These are phyloP conservation scores for Plasmodium ovale DNA, from an alignment of 169 alveolate species.

Conservation along the genomic window DNA sequence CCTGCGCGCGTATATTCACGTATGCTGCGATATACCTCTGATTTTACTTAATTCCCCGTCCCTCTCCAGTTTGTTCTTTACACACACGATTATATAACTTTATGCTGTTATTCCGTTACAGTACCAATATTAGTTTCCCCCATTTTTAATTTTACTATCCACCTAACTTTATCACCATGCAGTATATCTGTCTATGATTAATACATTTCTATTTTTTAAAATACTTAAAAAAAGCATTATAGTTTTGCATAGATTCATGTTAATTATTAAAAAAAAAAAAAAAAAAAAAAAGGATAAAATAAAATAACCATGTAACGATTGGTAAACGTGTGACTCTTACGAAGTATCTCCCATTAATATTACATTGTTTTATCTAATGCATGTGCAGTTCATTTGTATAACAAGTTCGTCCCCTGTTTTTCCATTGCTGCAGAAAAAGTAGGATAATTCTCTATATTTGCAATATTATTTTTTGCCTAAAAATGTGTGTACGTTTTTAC, in stretches of 20 bases:
- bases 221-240: not conserved
- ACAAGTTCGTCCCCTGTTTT: too few species aligned
- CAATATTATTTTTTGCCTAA: too few species aligned
- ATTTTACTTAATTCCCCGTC: constrained; percentile 20
- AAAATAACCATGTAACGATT: not conserved
- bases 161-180: not conserved
- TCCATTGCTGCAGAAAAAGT: too few species aligned
- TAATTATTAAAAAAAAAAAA: not conserved
- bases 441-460: too few species aligned
- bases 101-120: not conserved
- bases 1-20: not conserved
- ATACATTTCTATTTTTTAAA: constrained; percentile 8
- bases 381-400: too few species aligned
- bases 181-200: constrained; percentile 16
- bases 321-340: too few species aligned
- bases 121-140: not conserved
- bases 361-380: too few species aligned
- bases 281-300: not conserved
- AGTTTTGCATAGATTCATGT: constrained; percentile 9
- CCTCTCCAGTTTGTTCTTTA: constrained; percentile 12
- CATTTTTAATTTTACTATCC: constrained; percentile 5
- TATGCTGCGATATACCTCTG: not conserved
- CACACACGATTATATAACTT: not conserved
- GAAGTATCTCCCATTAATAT: too few species aligned
- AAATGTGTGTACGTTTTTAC: too few species aligned